These are phyloP conservation scores for Cystobasidium onofrii DNA, from an alignment of 768 basidiomycete genomes.

Conservation along the genomic window DNA sequence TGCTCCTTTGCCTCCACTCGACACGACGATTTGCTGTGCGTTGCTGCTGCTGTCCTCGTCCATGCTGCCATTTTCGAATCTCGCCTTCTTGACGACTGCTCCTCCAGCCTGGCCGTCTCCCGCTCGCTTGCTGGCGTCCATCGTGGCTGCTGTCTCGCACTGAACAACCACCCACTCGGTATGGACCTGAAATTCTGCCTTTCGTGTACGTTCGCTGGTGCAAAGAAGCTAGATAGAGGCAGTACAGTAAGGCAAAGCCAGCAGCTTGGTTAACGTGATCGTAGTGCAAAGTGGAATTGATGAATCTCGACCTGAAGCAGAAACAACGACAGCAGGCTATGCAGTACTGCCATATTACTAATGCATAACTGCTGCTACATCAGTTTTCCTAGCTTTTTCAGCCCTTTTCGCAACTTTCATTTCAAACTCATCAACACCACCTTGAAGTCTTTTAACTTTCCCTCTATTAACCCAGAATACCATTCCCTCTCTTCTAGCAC, in stretches of 20 bases:
- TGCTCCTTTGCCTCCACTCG: conserved; percentile 43
- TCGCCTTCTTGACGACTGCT: conserved; percentile 39
- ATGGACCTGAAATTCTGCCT: too few species aligned
- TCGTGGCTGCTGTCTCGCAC: neutral
- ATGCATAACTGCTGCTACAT: neutral
- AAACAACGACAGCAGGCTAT: neutral
- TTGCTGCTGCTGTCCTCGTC: conserved; percentile 36
- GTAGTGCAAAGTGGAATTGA: neutral
- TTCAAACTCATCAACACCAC: conserved; percentile 24
- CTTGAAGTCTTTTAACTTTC: neutral
- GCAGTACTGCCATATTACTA: neutral
- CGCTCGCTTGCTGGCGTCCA: conserved; percentile 25
- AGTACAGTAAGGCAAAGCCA: neutral
- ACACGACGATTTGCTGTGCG: conserved; percentile 46
- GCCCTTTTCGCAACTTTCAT: conserved; percentile 5
- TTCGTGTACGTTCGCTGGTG: too few species aligned
- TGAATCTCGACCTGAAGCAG: neutral
- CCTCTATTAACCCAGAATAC: conserved; percentile 20
- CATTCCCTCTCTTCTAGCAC: neutral
- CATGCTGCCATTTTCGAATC: conserved; percentile 34
- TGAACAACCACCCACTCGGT: too few species aligned
- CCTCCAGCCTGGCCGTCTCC: conserved; percentile 18
- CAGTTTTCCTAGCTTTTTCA: neutral
- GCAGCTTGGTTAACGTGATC: neutral
- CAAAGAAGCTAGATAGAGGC: neutral